Evolutionary conservation across 2,329 filamentous ascomycete species (phyloP).

Genomic region (Thelonectria rubi): DNA sequence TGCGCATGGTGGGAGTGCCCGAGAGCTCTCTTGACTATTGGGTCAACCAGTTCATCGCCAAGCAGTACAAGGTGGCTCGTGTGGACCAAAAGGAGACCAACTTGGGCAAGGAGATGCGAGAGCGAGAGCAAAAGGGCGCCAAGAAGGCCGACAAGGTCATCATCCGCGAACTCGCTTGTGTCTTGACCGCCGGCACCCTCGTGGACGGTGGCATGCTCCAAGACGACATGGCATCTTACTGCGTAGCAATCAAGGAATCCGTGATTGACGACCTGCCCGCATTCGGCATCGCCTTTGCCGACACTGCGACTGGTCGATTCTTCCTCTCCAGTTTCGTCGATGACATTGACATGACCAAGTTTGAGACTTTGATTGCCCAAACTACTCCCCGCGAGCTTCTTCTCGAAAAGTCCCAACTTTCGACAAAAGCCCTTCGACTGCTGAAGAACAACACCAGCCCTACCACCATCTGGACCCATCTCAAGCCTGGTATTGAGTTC

Average conservation of each 20-base stretch:
- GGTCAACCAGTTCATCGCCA: constrained; percentile 98
- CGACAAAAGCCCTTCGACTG: constrained; percentile 88
- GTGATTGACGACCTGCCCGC: constrained; percentile 77
- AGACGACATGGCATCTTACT: constrained; percentile 97
- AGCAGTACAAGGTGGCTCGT: constrained; percentile 95
- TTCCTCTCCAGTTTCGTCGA: constrained; percentile 92
- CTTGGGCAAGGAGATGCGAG: constrained; percentile 97
- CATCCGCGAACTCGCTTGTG: constrained; percentile 85
- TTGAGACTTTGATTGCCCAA: constrained; percentile 96
- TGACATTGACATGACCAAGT: constrained; percentile 92
- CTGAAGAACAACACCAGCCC: constrained; percentile 95
- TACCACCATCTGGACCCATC: constrained; percentile 93
- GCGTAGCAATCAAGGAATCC: constrained; percentile 90
- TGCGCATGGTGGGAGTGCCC: constrained; percentile 99
- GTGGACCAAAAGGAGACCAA: constrained; percentile 98
- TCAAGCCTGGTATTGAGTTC: constrained; percentile 89
- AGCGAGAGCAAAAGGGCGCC: constrained; percentile 72
- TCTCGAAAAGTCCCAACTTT: constrained; percentile 86
- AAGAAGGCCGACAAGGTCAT: constrained; percentile 95
- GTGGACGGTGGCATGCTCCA: constrained; percentile 97
- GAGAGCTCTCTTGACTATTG: constrained; percentile 95
- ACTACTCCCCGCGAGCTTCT: constrained; percentile 88
- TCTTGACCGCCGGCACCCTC: constrained; percentile 90
- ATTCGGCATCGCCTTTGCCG: constrained; percentile 93
- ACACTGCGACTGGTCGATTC: constrained; percentile 95